Base-by-base conservation (phyloP, 805 yeast genomes). In the Candida ovalis region DNA sequence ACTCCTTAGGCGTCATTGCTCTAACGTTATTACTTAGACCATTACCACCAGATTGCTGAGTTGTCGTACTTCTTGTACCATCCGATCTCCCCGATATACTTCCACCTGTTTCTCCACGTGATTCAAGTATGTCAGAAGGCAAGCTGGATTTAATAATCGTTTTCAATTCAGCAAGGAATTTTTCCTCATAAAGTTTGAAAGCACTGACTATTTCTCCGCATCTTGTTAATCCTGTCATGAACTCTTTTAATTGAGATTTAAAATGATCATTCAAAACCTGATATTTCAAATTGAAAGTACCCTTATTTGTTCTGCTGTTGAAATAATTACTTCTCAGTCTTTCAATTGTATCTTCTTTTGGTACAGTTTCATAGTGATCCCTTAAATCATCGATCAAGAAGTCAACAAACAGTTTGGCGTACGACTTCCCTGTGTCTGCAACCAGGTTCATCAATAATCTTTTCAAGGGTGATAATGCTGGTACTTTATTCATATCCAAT, bases 1-100 rank as follows among this genome's bases (percentile, higher is more conserved):
- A 90, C 49, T 88, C 96, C 13, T 69, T 66, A 0, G 94, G 85
- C 0, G 89, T 74, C 75, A 89, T 74, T 2, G 78, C 76, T 53
- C 83, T 80, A 43, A 94, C 77, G 46, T 67, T 72, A n/a, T 69
- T 60, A 27, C 67, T 59, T 30, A 66, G 51, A 15, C 57, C 46
- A 61, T 71, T 46, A 60, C 67, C 13, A 48, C 64, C 38, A 24
- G 55, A 49, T 18, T 55, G 57, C 24, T 52, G 58, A 2, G 64
- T 52, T 3, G 61, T 41, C 3, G 63, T 57, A 24, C 60, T 62
- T 41, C 51, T 51, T 1, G 62, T 52, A 18, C 48, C 59, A 38
- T 62, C 69, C 8, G 68, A 62, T n/a, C 61, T 50, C 3, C 58
- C 63, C 4, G 63, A 58, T 3, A 45, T 45, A 28, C 56, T 54